Conservation (phyloP, 148 eudicot species). For the Persicaria maculosa region DNA sequence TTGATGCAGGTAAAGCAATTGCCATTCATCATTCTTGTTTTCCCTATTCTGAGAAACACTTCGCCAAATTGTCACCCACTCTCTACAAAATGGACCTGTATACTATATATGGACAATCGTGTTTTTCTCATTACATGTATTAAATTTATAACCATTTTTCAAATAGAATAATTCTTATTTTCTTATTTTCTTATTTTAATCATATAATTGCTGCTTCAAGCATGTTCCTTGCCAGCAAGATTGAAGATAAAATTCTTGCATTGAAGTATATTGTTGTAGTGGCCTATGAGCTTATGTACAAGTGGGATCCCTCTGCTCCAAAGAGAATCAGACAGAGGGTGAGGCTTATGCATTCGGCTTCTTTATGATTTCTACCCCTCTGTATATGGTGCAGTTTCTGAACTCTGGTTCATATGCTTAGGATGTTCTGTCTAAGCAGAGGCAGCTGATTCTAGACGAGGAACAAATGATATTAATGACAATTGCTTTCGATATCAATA, state of each 20-base stretch:
- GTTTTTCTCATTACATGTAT: too few species aligned
- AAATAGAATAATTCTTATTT: too few species aligned
- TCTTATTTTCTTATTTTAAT: constrained; percentile 15
- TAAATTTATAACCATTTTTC: too few species aligned
- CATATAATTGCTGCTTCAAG: constrained; percentile 58
- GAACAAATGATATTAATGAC: constrained; percentile 55
- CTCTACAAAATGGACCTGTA: too few species aligned
- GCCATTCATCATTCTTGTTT: too few species aligned
- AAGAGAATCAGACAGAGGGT: constrained; percentile 61
- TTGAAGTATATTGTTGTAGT: constrained; percentile 48
- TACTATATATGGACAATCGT: too few species aligned
- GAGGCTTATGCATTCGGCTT: constrained; percentile 13
- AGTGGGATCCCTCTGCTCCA: constrained; percentile 63
- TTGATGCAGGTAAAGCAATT: too few species aligned
- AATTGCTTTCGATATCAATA: too few species aligned
- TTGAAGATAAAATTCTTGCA: constrained; percentile 51
- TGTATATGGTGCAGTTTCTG: not conserved
- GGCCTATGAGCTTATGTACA: constrained; percentile 57
- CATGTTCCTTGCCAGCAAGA: constrained; percentile 76
- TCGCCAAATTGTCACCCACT: too few species aligned
- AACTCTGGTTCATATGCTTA: not conserved
- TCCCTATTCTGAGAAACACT: too few species aligned
- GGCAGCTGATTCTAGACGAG: constrained; percentile 41
- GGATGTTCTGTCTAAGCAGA: constrained; percentile 28
- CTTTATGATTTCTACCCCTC: too few species aligned